Evolutionary conservation across 768 basidiomycete genomes (phyloP), one percentile per base, ranked within the genome.

Genomic region (Cubamyces lactineus): DNA sequence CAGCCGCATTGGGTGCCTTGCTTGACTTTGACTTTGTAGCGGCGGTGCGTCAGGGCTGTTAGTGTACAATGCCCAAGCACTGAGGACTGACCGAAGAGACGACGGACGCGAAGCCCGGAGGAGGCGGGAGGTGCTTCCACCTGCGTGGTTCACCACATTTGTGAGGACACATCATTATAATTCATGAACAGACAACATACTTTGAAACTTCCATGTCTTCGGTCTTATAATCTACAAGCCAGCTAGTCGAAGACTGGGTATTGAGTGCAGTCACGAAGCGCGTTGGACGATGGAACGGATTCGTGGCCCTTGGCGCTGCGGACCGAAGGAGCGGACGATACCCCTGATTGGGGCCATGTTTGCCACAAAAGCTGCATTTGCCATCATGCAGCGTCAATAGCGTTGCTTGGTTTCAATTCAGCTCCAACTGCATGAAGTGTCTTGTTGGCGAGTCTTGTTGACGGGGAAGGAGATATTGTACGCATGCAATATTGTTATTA

Each of bases 81-180:
- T 56, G 7, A 28, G 48, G 47, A 63, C 76, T 49, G 41, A 73
- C 68, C 13, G 78, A 75, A 26, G 80, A 66, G 6, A 76, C 70
- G 11, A 80, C 70, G 61, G 78, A 81, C 19, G 84, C 76, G 75
- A 89, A 89, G n/a, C 88, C 85, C 49, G 86, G 88, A 0, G 88
- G 88, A 24, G 86, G 81, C 0, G 85, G 82, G 5, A 90, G 79
- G 67, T 81, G 80, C 64, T 78, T 80, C 84, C 85, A 88, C 77
- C 87, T 88, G 23, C 28, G 8, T 30, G 28, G 28, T 3, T 42
- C 23, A 34, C 30, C 17, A 8, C 17, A 41, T 16, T 40, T 47
- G 30, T 43, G 13, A 45, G 45, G 21, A 56, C n/a, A 42, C 28
- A 38, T 9, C 26, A 21, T 15, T 9, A 16, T 49, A 2, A 3